phyloP scores from a whole-genome alignment of 306 rosid genomes.

The Luffa acutangula region DNA sequence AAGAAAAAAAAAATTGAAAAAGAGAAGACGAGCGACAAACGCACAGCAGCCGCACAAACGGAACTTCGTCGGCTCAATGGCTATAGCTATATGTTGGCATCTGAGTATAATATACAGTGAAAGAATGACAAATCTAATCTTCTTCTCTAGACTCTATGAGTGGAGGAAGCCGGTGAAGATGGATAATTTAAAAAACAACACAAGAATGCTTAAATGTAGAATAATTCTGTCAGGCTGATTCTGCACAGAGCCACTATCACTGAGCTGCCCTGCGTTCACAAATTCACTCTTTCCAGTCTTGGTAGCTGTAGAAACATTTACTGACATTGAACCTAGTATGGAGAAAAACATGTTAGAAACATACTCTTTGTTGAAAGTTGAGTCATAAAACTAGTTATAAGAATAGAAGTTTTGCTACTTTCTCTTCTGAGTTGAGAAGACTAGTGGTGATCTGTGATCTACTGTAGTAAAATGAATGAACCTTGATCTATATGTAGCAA shows the following conservation, averaged over 20 bases:
- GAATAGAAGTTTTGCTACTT: not conserved
- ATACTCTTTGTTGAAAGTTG: not conserved
- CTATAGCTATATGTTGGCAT: not conserved
- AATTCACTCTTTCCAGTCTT: slow-evolving; percentile 59
- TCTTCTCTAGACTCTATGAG: slow-evolving; percentile 28
- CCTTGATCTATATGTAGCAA: not conserved
- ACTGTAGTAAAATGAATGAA: not conserved
- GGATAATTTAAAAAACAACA: slow-evolving; percentile 29
- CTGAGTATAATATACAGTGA: not conserved
- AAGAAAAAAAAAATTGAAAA: not conserved
- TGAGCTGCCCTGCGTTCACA: slow-evolving; percentile 62
- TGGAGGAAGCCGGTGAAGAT: slow-evolving; percentile 26
- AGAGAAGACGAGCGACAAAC: not conserved
- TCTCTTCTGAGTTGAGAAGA: not conserved
- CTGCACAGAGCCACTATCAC: slow-evolving; percentile 32
- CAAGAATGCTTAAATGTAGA: slow-evolving; percentile 24
- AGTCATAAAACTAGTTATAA: not conserved
- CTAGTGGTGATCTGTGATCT: not conserved
- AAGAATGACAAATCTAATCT: not conserved
- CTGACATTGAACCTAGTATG: slow-evolving; percentile 55
- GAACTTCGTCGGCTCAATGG: not conserved
- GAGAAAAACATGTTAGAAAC: slow-evolving; percentile 3
- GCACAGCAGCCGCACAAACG: not conserved
- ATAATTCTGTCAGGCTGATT: slow-evolving; percentile 18
- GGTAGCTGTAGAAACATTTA: slow-evolving; percentile 66